phyloP scores from a whole-genome alignment of 768 basidiomycete genomes.

The Trametes sanguinea region DNA sequence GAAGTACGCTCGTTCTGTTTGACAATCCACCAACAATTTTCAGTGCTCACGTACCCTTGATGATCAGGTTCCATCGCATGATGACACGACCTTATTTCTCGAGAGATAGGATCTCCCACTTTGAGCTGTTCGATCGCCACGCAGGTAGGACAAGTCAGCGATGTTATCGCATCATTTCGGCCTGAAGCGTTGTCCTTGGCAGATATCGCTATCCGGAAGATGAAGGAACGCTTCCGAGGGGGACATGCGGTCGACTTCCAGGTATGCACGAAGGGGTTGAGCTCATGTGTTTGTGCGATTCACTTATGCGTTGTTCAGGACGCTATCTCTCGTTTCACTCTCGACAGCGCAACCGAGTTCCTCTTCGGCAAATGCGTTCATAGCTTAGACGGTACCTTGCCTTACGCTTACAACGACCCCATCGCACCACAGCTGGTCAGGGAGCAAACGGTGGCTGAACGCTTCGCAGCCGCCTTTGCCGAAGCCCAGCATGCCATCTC shows the following conservation, averaged over 20 bases:
- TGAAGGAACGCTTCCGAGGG: slow-evolving; percentile 30
- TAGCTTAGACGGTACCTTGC: slow-evolving; percentile 34
- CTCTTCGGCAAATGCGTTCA: slow-evolving; percentile 49
- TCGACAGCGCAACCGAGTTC: slow-evolving; percentile 57
- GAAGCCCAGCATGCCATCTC: slow-evolving; percentile 35
- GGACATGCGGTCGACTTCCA: slow-evolving; percentile 36
- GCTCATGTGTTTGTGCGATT: too few species aligned
- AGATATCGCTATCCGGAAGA: slow-evolving; percentile 13
- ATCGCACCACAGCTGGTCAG: not conserved
- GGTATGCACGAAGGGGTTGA: slow-evolving; percentile 4
- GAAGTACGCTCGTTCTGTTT: slow-evolving; percentile 24
- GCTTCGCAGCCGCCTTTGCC: slow-evolving; percentile 33
- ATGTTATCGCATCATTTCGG: too few species aligned
- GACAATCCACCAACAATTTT: not conserved
- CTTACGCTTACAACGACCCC: slow-evolving; percentile 9
- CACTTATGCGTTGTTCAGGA: slow-evolving; percentile 35
- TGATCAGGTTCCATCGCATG: slow-evolving; percentile 34
- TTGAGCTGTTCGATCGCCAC: slow-evolving; percentile 37
- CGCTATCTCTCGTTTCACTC: slow-evolving; percentile 47
- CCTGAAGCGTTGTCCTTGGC: not conserved
- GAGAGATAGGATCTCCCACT: slow-evolving; percentile 38
- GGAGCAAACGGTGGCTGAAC: slow-evolving; percentile 11
- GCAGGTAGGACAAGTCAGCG: slow-evolving; percentile 32
- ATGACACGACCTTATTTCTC: slow-evolving; percentile 43
- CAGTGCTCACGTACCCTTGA: too few species aligned